Base-by-base conservation (phyloP, 2,329 filamentous ascomycete genomes). In the Colletotrichum zoysiae region DNA sequence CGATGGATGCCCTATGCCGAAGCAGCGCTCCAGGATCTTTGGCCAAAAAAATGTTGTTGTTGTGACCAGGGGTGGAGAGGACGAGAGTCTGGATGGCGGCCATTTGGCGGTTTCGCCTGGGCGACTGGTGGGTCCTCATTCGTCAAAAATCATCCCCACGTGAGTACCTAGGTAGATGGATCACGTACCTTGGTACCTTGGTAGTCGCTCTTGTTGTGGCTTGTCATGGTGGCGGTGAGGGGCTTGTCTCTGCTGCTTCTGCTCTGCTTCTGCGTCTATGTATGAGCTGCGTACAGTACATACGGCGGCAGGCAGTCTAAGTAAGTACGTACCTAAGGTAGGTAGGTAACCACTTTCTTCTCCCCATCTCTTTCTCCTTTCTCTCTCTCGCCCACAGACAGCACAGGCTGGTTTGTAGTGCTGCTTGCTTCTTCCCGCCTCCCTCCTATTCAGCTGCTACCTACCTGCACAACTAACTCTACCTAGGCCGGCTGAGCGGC, bases 1-100 rank as follows among this genome's bases (percentile, higher is more conserved):
- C 55, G 65, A 59, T 65, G 59, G 70, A 30, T 65, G 70, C 66
- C 70, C 46, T 59, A 70, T 61, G 70, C 66, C 59, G 65, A 72
- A 72, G 60, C 65, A 65, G 33, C 70, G 60, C 30, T 30, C 30
- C 30, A 50, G 23, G 48, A 50, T 8, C 46, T 26, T 51, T n/a
- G 48, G 30, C 30, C 23, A 4, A 51, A 51, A 51, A 51, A 51
- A 26, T 7, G 35, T 64, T 57, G 42, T 64, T 57, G 42, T 64
- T 38, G 42, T 62, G 62, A 63, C 53, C 58, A 48, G 65, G 67
- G 51, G 35, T 2, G 11, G 33, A 26, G 50, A 56, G 51, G 35
- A 1, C 6, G 33, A 26, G 50, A 38, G 33, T 23, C 12, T 38
- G 44, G 51, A 59, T 71, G 53, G 69, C 51, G 62, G 50, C 38